Evolutionary conservation across 2,329 filamentous ascomycete species (phyloP).

Genomic region (Drechslerella coelobrocha): DNA sequence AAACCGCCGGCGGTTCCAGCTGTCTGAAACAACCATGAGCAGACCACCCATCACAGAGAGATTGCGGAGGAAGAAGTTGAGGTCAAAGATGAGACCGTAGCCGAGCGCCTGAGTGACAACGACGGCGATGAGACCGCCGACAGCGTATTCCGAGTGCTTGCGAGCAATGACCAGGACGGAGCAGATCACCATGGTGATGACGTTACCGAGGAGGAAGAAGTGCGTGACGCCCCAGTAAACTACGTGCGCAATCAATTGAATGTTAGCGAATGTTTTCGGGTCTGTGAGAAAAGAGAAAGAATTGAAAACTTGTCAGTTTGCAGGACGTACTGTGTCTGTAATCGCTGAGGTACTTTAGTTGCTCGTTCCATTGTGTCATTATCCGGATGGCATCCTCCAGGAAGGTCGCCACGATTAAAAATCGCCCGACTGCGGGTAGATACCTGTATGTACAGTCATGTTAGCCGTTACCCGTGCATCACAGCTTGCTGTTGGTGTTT

Average conservation of each 20-base stretch:
- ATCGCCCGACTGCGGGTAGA: conserved; percentile 91
- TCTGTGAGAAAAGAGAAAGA: background rate
- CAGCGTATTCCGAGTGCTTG: conserved; percentile 91
- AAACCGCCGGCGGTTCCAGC: conserved; percentile 96
- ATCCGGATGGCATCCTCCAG: conserved; percentile 95
- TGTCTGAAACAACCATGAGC: conserved; percentile 97
- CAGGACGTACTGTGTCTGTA: conserved; percentile 85
- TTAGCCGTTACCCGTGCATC: conserved; percentile 56
- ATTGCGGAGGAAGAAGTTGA: conserved; percentile 99
- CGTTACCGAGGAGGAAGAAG: conserved; percentile 88
- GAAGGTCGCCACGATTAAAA: conserved; percentile 97
- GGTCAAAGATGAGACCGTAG: conserved; percentile 96
- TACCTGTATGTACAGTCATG: conserved; percentile 67
- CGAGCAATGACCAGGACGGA: conserved; percentile 87
- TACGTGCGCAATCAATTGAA: conserved; percentile 59
- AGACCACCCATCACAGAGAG: conserved; percentile 95
- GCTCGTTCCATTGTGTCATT: conserved; percentile 95
- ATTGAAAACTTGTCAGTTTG: background rate
- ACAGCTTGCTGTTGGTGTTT: conserved; percentile 2
- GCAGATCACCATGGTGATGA: conserved; percentile 82
- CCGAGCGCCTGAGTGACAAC: conserved; percentile 92
- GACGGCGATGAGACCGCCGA: conserved; percentile 85
- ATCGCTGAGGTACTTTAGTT: conserved; percentile 88
- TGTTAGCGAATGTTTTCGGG: conserved; percentile 5
- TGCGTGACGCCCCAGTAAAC: conserved; percentile 89